Percentiles rank a stretch among this genome's conserved stretches.
Evolutionary conservation across 2,329 filamentous ascomycete species (phyloP).

Genomic region (Plectosphaerella cucumerina): DNA sequence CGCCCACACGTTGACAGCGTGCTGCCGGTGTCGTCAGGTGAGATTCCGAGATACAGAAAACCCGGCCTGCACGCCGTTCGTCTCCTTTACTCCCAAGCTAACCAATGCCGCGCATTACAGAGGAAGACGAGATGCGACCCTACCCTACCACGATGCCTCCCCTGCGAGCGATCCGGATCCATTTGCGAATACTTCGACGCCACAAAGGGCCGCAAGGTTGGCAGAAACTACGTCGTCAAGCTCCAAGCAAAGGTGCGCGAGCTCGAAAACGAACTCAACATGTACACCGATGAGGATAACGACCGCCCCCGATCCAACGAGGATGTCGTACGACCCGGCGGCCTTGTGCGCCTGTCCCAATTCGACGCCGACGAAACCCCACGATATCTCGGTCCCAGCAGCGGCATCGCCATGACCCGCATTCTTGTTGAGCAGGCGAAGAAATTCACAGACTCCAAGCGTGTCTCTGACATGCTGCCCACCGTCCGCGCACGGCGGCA

Average conservation of each 20-base stretch:
- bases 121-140: conserved; percentile 96
- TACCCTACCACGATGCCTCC: conserved; percentile 82
- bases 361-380: conserved; percentile 75
- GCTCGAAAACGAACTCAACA: conserved; percentile 75
- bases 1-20: conserved; percentile 76
- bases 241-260: conserved; percentile 82
- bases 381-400: conserved; percentile 88
- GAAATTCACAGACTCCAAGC: conserved; percentile 84
- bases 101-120: conserved; percentile 39
- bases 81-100: not conserved
- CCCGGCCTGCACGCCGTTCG: no score
- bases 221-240: conserved; percentile 86
- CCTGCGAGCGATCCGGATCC: conserved; percentile 88
- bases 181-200: conserved; percentile 95
- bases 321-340: conserved; percentile 81
- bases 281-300: conserved; percentile 73
- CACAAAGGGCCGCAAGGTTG: conserved; percentile 78
- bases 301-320: conserved; percentile 69
- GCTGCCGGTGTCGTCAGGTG: conserved; percentile 76
- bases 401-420: conserved; percentile 90
- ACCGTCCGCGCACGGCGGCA: conserved; percentile 59
- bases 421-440: conserved; percentile 96
- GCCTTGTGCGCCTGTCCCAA: conserved; percentile 73
- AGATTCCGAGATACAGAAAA: conserved; percentile 18
- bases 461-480: conserved; percentile 87